Conservation (phyloP, 176 grass and related monocot genomes). For the Lolium multiflorum region DNA sequence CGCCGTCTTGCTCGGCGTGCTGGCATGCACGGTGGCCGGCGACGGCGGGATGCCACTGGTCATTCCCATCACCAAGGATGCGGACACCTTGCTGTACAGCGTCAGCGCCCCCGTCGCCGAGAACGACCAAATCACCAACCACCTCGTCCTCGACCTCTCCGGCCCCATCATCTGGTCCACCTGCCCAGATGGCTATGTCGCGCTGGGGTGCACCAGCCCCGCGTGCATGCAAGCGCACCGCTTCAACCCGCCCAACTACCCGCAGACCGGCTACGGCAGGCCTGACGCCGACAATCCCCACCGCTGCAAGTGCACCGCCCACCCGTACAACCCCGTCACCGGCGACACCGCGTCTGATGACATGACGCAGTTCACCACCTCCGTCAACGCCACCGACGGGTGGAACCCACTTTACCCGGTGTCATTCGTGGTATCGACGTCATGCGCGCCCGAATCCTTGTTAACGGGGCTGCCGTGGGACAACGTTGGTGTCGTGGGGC, state of each 20-base stretch:
- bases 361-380: constrained; percentile 35
- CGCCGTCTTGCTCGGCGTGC: background rate
- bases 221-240: constrained; percentile 45
- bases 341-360: constrained; percentile 30
- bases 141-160: constrained; percentile 61
- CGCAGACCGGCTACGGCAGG: constrained; percentile 30
- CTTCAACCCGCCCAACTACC: constrained; percentile 43
- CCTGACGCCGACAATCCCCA: background rate
- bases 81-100: constrained; percentile 42
- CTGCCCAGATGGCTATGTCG: constrained; percentile 13
- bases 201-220: constrained; percentile 39
- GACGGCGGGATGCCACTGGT: constrained; percentile 19
- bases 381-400: constrained; percentile 64
- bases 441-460: background rate
- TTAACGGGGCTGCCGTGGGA: background rate
- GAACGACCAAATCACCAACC: background rate
- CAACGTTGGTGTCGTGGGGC: constrained; percentile 16
- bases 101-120: background rate
- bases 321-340: constrained; percentile 53
- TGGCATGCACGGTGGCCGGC: background rate
- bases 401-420: constrained; percentile 46
- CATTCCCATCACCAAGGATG: constrained; percentile 52
- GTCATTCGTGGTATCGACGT: background rate
- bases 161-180: constrained; percentile 53
- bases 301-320: constrained; percentile 58